Evolutionary conservation across 176 grass and related monocot genomes (phyloP).

Genomic region (Carex littledalei): DNA sequence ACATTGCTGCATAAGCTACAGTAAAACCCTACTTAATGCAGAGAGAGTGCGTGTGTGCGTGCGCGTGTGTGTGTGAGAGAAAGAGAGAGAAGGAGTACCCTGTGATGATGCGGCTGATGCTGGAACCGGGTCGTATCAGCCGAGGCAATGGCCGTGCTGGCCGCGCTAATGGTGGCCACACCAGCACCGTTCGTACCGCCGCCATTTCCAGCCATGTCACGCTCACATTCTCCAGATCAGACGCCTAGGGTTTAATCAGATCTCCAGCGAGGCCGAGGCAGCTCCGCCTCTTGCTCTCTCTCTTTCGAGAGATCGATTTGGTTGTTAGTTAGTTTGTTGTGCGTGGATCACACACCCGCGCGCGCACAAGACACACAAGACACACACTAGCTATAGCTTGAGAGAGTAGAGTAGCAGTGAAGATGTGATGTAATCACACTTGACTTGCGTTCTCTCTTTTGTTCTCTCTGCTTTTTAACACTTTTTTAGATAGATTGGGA

Average conservation of each 20-base stretch:
- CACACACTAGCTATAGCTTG: neutral
- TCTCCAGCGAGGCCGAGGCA: neutral
- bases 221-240: conserved; percentile 29
- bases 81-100: conserved; percentile 39
- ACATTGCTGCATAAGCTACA: conserved; percentile 31
- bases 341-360: conserved; percentile 5
- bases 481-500: neutral
- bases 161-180: conserved; percentile 50
- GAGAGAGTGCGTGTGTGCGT: neutral
- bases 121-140: conserved; percentile 45
- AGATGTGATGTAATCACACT: conserved; percentile 11
- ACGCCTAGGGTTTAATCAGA: conserved; percentile 1
- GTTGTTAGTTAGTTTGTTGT: neutral
- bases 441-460: neutral
- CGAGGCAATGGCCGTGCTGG: conserved; percentile 43
- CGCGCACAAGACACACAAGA: neutral
- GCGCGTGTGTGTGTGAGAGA: neutral
- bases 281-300: neutral
- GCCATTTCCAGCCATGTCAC: conserved; percentile 29
- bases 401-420: neutral
- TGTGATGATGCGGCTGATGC: conserved; percentile 41
- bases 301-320: neutral
- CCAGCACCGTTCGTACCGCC: conserved; percentile 29
- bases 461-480: neutral
- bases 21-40: conserved; percentile 11